Conservation (phyloP, 495 filamentous ascomycete genomes). For the Podospora pseudoanserina region DNA sequence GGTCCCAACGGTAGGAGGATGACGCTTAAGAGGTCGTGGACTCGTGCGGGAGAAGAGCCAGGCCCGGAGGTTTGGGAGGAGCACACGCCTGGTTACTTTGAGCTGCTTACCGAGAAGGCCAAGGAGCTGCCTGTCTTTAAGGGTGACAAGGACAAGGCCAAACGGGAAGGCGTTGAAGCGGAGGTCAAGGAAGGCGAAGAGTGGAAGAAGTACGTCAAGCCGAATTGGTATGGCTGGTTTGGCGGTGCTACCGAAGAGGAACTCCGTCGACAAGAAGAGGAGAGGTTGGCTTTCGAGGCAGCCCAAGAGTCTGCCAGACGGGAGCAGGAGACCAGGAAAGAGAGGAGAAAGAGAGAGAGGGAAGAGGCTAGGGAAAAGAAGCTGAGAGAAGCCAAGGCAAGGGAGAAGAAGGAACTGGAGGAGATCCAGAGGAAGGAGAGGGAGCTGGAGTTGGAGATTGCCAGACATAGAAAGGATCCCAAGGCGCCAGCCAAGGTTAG, state of each 20-base stretch:
- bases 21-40: not conserved
- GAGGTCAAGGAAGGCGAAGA: not conserved
- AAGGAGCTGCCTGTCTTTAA: constrained; percentile 33
- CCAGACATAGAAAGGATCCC: not conserved
- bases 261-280: not conserved
- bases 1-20: not conserved
- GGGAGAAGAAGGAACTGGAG: not conserved
- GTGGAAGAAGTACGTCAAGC: not conserved
- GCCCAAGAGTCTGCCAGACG: not conserved
- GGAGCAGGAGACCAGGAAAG: constrained; percentile 40
- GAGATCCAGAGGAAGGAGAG: not conserved
- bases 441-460: not conserved
- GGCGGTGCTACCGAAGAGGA: not conserved
- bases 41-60: not conserved
- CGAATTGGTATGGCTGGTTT: not conserved
- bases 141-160: constrained; percentile 21
- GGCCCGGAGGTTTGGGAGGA: constrained; percentile 12
- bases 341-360: constrained; percentile 35
- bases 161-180: not conserved
- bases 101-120: constrained; percentile 8
- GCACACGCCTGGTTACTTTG: constrained; percentile 7
- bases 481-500: not conserved
- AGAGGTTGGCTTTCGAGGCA: not conserved
- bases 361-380: not conserved
- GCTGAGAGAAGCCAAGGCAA: not conserved